Conservation (phyloP, 2,329 filamentous ascomycete species). For the Dryadomyces quercivorus region DNA sequence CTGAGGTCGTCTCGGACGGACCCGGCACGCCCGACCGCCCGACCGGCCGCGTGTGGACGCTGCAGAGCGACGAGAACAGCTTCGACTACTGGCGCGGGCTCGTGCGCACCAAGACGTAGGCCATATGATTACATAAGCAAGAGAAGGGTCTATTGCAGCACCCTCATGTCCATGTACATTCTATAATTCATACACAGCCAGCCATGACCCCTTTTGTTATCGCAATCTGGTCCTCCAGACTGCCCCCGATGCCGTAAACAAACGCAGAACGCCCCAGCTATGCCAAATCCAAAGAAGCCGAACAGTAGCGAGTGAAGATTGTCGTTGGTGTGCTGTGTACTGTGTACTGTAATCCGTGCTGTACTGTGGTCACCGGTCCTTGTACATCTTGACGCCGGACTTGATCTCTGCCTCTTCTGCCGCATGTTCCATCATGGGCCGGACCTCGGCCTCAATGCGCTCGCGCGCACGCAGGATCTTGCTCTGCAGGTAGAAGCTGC, state of each 20-base stretch:
- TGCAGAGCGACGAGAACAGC: conserved; percentile 96
- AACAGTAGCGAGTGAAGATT: background rate
- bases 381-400: conserved; percentile 89
- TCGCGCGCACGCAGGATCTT: conserved; percentile 88
- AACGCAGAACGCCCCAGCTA: background rate
- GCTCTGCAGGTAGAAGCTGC: conserved; percentile 96
- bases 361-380: conserved; percentile 43
- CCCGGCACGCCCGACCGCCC: conserved; percentile 36
- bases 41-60: conserved; percentile 66
- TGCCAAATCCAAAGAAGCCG: background rate
- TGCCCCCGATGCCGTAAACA: background rate
- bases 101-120: conserved; percentile 64
- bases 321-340: background rate
- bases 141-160: background rate
- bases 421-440: conserved; percentile 56
- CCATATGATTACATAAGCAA: background rate
- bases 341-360: too few species aligned
- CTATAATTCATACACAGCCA: background rate
- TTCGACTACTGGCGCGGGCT: conserved; percentile 95
- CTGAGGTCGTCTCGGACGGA: conserved; percentile 60
- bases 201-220: background rate
- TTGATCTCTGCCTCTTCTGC: conserved; percentile 66
- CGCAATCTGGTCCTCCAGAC: background rate
- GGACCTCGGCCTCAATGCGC: conserved; percentile 77
- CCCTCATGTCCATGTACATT: background rate